Base-by-base conservation (phyloP, 2,329 filamentous ascomycete species). In the Penicillium sp. region DNA sequence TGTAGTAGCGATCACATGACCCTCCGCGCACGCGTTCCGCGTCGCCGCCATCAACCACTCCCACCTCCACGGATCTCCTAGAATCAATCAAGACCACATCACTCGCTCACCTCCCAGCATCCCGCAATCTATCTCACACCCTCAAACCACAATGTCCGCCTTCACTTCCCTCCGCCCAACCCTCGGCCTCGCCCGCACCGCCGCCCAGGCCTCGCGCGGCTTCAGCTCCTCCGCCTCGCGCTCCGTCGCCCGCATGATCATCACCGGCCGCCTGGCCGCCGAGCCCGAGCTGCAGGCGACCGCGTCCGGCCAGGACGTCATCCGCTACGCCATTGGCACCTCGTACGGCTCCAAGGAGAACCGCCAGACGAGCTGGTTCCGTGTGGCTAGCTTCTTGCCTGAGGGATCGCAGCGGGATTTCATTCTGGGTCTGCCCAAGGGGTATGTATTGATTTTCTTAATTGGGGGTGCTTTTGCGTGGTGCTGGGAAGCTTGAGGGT, bases 361-460 rank as follows among this genome's bases (percentile, higher is more conserved):
- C 77, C 83, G 86, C 72, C 84, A 87, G 73, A 91, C 90, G 34
- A 95, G 89, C 82, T 98, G 90, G 90, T 98, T 96, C 84, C 84
- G 83, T 59, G 82, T 98, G 57, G 82, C 87, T 37, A 87, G 83
- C 79, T 98, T 98, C 75, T 69, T 80, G 54, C 79, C 81, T 14
- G 87, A 91, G 65, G 90, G 75, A n/a, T 77, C 84, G 52, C 82
- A 84, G 74, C 88, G 88, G 71, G 90, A 96, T 63, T 89, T 85
- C 71, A 75, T 96, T 68, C 79, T 90, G 72, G 81, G 78, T 70
- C 78, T 97, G 76, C 86, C 87, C 56, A 98, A 97, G 83, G 94
- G 94, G 91, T 96, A 79, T 75, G 90, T 85, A 47, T 45, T 55
- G 42, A 28, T n/a, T 11, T n/a, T 17, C 17, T 12, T 17, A 4